Conservation (phyloP, 2,329 filamentous ascomycete genomes). For the Fusarium hainanense region DNA sequence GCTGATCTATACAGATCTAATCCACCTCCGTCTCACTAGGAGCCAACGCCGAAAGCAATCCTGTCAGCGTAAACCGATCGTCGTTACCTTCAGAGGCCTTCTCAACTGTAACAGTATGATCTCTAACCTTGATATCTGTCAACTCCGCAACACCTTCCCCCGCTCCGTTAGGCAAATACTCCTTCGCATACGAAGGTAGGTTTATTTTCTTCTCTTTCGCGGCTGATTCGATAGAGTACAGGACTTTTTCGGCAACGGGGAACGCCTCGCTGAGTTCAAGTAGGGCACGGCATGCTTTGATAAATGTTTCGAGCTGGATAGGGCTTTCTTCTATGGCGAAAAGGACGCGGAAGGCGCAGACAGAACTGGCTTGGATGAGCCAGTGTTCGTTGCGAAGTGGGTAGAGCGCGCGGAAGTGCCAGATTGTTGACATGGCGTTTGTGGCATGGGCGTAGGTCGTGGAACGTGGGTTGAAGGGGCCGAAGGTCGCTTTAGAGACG, state of each 20-base stretch:
- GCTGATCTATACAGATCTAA: neutral
- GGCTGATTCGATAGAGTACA: slow-evolving; percentile 19
- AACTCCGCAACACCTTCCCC: slow-evolving; percentile 6
- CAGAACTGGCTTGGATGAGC: slow-evolving; percentile 22
- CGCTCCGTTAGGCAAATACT: slow-evolving; percentile 7
- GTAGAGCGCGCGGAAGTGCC: slow-evolving; percentile 31
- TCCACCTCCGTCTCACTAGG: neutral
- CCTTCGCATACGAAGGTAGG: slow-evolving; percentile 15
- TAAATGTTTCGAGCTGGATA: slow-evolving; percentile 29
- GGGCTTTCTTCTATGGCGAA: slow-evolving; percentile 18
- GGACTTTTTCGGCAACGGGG: slow-evolving; percentile 20
- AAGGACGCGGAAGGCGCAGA: slow-evolving; percentile 27
- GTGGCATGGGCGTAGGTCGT: slow-evolving; percentile 23
- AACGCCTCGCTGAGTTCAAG: slow-evolving; percentile 21
- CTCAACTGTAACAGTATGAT: slow-evolving; percentile 25
- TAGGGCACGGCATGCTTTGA: slow-evolving; percentile 27
- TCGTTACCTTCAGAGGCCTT: neutral
- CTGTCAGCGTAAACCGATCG: slow-evolving; percentile 3
- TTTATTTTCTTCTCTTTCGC: slow-evolving; percentile 8
- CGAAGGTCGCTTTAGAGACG: slow-evolving; percentile 20
- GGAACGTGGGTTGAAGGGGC: slow-evolving; percentile 15
- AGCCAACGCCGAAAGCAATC: slow-evolving; percentile 15
- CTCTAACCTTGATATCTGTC: slow-evolving; percentile 17
- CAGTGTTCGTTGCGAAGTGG: slow-evolving; percentile 22
- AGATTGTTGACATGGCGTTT: slow-evolving; percentile 34